Evolutionary conservation across 2,329 filamentous ascomycete genomes (phyloP).

Genomic region (Botrytis porri): DNA sequence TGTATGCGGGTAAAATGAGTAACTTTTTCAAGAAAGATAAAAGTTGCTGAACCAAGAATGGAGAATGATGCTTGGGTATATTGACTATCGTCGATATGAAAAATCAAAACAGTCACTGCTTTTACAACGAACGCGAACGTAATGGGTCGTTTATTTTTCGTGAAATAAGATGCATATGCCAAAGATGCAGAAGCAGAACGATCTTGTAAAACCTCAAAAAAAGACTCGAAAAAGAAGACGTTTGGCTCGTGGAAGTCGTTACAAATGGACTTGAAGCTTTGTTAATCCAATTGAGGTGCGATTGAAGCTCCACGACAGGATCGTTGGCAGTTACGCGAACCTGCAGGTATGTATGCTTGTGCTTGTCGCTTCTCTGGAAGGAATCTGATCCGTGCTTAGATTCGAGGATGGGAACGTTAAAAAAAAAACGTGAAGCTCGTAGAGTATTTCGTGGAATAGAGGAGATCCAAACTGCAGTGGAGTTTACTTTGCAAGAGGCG

Average conservation of each 20-base stretch:
- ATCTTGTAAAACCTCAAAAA: constrained; percentile 34
- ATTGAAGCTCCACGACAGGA: constrained; percentile 38
- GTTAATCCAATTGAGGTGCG: constrained; percentile 39
- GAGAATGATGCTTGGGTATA: constrained; percentile 25
- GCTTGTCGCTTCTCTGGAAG: constrained; percentile 33
- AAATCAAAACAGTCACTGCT: constrained; percentile 22
- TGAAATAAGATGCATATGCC: constrained; percentile 33
- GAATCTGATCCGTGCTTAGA: constrained; percentile 35
- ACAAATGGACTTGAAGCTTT: constrained; percentile 36
- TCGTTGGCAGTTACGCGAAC: constrained; percentile 36
- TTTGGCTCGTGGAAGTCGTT: constrained; percentile 46
- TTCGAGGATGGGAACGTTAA: constrained; percentile 34
- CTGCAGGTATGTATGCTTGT: constrained; percentile 41
- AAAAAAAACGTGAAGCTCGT: constrained; percentile 34
- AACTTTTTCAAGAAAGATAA: background rate
- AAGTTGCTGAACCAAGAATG: constrained; percentile 10
- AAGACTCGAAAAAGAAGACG: constrained; percentile 38
- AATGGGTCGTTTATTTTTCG: constrained; percentile 33
- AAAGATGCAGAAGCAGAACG: constrained; percentile 26
- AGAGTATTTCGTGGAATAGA: constrained; percentile 20
- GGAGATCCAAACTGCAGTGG: constrained; percentile 10
- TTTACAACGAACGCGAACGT: constrained; percentile 31
- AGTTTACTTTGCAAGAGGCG: constrained; percentile 19
- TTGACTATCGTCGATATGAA: constrained; percentile 19
- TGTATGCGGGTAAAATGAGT: background rate